Evolutionary conservation across 345 rosid species (phyloP).

Genomic region (Murraya paniculata): DNA sequence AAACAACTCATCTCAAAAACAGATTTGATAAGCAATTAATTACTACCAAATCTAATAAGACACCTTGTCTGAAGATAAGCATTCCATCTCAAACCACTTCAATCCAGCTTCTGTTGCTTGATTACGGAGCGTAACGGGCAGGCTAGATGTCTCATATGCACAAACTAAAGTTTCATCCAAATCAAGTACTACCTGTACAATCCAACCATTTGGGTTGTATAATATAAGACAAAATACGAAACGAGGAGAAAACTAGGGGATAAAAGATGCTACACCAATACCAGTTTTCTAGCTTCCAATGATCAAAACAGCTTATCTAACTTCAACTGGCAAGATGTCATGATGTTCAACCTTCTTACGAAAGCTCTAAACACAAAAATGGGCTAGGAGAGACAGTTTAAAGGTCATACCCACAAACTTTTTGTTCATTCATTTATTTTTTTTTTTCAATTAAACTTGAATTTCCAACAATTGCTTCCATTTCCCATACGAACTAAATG

Average conservation of each 20-base stretch:
- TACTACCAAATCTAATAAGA: constrained; percentile 2
- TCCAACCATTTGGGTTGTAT: not conserved
- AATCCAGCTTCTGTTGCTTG: constrained; percentile 79
- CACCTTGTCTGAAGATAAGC: constrained; percentile 93
- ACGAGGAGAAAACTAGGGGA: not conserved
- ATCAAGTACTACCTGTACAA: constrained; percentile 85
- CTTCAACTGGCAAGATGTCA: not conserved
- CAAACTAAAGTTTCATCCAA: constrained; percentile 96
- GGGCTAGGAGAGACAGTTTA: not conserved
- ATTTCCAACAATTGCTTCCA: not conserved
- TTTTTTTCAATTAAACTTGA: not conserved
- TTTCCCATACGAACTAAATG: not conserved
- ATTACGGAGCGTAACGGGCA: constrained; percentile 57
- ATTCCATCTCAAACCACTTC: constrained; percentile 89
- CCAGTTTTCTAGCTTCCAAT: not conserved
- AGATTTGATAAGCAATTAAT: not conserved
- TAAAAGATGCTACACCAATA: too few species aligned
- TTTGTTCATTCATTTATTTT: not conserved
- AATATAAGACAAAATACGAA: not conserved
- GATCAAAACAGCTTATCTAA: not conserved
- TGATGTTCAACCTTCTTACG: not conserved
- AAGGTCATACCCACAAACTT: not conserved
- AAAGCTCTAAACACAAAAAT: not conserved
- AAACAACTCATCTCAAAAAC: constrained; percentile 10
- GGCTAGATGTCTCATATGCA: constrained; percentile 83